A percentile compares a stretch with the other conserved stretches of the same genome.
These are phyloP conservation scores for Elaeagnus macrophylla DNA, from an alignment of 306 rosid species.

Conservation along the genomic window DNA sequence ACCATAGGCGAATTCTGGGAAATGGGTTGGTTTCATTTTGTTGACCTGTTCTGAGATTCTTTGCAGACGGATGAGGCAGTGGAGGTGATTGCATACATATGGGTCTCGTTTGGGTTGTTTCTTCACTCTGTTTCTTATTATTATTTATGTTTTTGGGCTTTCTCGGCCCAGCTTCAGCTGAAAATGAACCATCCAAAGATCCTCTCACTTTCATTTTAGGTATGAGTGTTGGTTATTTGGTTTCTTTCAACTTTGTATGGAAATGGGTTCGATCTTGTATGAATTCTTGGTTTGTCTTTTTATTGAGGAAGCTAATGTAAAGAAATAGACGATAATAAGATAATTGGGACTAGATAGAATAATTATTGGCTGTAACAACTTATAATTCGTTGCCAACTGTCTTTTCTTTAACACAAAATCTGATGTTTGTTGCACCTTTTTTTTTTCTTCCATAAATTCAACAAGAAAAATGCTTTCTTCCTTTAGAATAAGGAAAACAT, in stretches of 20 bases:
- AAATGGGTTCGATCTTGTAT: conserved; percentile 27
- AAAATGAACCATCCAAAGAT: conserved; percentile 22
- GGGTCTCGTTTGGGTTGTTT: conserved; percentile 27
- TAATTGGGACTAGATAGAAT: not conserved
- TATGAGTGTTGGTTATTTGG: conserved; percentile 32
- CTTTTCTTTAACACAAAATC: conserved; percentile 1
- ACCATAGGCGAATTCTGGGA: conserved; percentile 11
- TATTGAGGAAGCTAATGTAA: conserved; percentile 6
- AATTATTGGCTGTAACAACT: not conserved
- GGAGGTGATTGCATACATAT: conserved; percentile 23
- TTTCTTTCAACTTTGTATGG: conserved; percentile 2
- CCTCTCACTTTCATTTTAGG: conserved; percentile 42
- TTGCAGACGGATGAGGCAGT: not conserved
- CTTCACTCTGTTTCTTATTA: conserved; percentile 25
- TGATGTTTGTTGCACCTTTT: conserved; percentile 1
- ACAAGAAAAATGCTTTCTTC: conserved; percentile 2
- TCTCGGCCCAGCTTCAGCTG: conserved; percentile 47
- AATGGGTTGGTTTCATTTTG: conserved; percentile 32
- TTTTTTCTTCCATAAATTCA: conserved; percentile 8
- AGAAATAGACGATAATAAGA: conserved; percentile 9
- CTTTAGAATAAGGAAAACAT: not conserved
- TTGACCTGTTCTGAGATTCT: conserved; percentile 17
- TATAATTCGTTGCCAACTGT: conserved; percentile 7
- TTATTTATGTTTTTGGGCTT: conserved; percentile 26
- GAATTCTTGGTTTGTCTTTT: not conserved